phyloP scores from a whole-genome alignment of 352 stramenopile species.

The Phytophthora constricta region DNA sequence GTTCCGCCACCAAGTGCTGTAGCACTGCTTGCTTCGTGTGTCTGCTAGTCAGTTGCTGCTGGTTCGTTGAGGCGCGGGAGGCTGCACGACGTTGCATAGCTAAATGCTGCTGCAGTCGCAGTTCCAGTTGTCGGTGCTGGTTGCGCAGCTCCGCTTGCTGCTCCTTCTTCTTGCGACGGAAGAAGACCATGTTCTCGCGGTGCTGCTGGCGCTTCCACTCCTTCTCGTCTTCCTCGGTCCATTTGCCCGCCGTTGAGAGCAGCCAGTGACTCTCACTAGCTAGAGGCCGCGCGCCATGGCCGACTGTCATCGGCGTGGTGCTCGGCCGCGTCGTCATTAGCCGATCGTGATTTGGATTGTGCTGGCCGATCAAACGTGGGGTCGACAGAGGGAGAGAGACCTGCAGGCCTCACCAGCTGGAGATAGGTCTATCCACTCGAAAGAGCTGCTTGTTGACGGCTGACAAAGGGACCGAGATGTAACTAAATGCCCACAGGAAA shows the following conservation, averaged over 20 bases:
- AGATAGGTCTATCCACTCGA: too few species aligned
- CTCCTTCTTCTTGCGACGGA: slow-evolving; percentile 59
- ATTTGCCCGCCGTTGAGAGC: slow-evolving; percentile 48
- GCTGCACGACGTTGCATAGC: slow-evolving; percentile 39
- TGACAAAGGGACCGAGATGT: neutral
- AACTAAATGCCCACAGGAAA: neutral
- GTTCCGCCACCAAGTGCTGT: slow-evolving; percentile 39
- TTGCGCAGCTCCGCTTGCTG: slow-evolving; percentile 47
- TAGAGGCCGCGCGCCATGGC: slow-evolving; percentile 30
- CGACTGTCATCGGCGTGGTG: slow-evolving; percentile 25
- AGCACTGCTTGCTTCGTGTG: slow-evolving; percentile 25
- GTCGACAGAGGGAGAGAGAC: neutral
- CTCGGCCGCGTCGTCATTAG: slow-evolving; percentile 19
- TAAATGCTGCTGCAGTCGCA: slow-evolving; percentile 44
- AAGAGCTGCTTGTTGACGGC: neutral
- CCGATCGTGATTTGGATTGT: too few species aligned
- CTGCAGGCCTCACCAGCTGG: neutral
- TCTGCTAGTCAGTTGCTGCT: neutral
- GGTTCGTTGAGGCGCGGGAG: slow-evolving; percentile 20
- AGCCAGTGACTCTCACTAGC: slow-evolving; percentile 52
- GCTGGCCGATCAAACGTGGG: neutral
- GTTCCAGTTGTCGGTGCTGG: slow-evolving; percentile 45
- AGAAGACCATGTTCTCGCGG: slow-evolving; percentile 61
- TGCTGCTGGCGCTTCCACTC: slow-evolving; percentile 58
- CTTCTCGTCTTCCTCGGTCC: slow-evolving; percentile 58